phyloP scores from a whole-genome alignment of 805 yeast genomes.

The Saccharomycopsis oosterbeekiorum region DNA sequence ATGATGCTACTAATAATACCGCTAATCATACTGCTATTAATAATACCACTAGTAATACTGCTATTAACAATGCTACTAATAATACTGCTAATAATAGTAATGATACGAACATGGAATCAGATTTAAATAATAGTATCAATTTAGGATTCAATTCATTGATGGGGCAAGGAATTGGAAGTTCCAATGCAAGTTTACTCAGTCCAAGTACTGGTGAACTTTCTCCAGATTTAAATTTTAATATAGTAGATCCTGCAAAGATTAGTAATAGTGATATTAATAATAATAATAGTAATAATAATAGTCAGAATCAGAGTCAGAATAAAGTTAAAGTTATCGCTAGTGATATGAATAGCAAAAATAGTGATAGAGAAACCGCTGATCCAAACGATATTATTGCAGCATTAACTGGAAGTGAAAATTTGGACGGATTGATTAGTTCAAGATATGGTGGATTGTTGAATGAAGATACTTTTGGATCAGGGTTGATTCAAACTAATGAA shows the following conservation, averaged over 20 bases:
- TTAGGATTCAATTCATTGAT: neutral
- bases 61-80: neutral
- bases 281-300: neutral
- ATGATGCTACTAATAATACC: neutral
- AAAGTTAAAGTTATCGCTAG: neutral
- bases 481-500: neutral
- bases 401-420: neutral
- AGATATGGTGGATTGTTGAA: neutral
- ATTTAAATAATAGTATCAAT: neutral
- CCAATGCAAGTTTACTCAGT: neutral
- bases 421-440: neutral
- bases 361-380: neutral
- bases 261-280: neutral
- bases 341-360: neutral
- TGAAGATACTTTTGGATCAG: neutral
- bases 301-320: too few relatives aligned
- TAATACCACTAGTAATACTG: neutral
- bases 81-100: neutral
- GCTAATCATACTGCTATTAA: neutral
- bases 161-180: neutral
- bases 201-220: neutral
- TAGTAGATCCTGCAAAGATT: neutral
- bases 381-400: neutral
- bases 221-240: neutral
- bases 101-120: neutral